A percentile compares a stretch with the other conserved stretches of the same genome.
These are phyloP conservation scores for Rhizopogon sp. DNA, from an alignment of 768 basidiomycete species.

Conservation along the genomic window DNA sequence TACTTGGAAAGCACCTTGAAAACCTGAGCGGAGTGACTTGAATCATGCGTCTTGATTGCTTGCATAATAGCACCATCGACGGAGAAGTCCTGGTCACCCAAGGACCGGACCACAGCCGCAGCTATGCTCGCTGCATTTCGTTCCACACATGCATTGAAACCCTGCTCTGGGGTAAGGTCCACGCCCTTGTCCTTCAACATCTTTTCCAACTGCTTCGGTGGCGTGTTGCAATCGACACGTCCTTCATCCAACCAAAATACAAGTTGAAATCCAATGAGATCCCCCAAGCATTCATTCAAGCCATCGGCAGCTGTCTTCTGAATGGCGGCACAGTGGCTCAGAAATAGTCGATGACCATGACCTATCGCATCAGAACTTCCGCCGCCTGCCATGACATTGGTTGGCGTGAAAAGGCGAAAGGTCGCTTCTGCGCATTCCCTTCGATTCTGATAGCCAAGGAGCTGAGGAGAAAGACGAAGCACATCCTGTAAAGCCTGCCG, in stretches of 20 bases:
- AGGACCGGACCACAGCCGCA: constrained; percentile 51
- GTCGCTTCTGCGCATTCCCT: constrained; percentile 63
- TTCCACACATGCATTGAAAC: constrained; percentile 32
- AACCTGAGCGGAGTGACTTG: constrained; percentile 32
- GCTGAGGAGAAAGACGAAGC: constrained; percentile 56
- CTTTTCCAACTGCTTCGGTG: constrained; percentile 28
- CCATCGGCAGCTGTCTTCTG: constrained; percentile 48
- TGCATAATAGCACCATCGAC: constrained; percentile 43
- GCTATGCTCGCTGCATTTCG: constrained; percentile 54
- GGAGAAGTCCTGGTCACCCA: constrained; percentile 65
- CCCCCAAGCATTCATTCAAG: constrained; percentile 58
- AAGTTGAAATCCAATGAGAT: constrained; percentile 61
- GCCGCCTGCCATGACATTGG: constrained; percentile 49
- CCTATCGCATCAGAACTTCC: constrained; percentile 19
- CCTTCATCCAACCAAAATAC: constrained; percentile 39
- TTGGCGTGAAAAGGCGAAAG: constrained; percentile 63
- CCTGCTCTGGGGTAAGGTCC: constrained; percentile 21
- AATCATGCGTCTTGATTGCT: constrained; percentile 34
- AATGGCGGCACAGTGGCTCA: constrained; percentile 56
- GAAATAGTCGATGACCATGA: constrained; percentile 45
- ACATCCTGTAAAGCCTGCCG: constrained; percentile 45
- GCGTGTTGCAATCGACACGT: constrained; percentile 9
- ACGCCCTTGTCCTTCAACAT: constrained; percentile 31
- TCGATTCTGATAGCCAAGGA: constrained; percentile 73
- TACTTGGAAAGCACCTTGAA: constrained; percentile 52